Conservation (phyloP, 2,329 filamentous ascomycete genomes). For the Arachnopeziza araneosa region DNA sequence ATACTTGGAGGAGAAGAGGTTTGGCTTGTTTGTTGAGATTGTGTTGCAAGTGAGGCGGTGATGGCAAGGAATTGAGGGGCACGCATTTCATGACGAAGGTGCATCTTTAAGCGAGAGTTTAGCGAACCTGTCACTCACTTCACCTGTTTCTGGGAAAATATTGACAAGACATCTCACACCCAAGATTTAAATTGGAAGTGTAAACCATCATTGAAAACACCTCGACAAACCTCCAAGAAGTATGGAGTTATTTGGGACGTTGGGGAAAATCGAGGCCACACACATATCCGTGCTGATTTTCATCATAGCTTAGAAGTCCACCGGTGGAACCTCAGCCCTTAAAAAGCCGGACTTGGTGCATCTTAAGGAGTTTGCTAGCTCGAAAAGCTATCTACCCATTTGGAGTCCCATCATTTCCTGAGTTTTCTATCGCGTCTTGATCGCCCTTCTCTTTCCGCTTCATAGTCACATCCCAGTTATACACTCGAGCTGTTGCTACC, state of each 20-base stretch:
- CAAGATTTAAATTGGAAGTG: no score
- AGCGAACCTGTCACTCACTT: background rate
- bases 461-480: slow-evolving; percentile 98
- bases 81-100: slow-evolving; percentile 10
- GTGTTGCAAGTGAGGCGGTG: background rate
- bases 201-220: no score
- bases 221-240: no score
- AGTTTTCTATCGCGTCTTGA: slow-evolving; percentile 39
- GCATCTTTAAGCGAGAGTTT: slow-evolving; percentile 3
- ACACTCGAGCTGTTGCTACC: slow-evolving; percentile 92
- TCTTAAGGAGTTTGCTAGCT: background rate
- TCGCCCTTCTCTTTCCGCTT: slow-evolving; percentile 83
- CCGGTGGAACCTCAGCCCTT: background rate
- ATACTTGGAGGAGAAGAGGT: slow-evolving; percentile 17
- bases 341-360: background rate
- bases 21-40: background rate
- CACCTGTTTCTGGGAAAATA: background rate
- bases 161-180: background rate
- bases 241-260: no score
- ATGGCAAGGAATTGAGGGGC: slow-evolving; percentile 1
- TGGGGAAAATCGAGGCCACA: background rate
- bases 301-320: background rate
- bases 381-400: slow-evolving; percentile 22
- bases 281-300: background rate
- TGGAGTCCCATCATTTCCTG: slow-evolving; percentile 29